These are phyloP conservation scores for Microdochium bolleyi DNA, from an alignment of 2,329 filamentous ascomycete species.

Conservation along the genomic window DNA sequence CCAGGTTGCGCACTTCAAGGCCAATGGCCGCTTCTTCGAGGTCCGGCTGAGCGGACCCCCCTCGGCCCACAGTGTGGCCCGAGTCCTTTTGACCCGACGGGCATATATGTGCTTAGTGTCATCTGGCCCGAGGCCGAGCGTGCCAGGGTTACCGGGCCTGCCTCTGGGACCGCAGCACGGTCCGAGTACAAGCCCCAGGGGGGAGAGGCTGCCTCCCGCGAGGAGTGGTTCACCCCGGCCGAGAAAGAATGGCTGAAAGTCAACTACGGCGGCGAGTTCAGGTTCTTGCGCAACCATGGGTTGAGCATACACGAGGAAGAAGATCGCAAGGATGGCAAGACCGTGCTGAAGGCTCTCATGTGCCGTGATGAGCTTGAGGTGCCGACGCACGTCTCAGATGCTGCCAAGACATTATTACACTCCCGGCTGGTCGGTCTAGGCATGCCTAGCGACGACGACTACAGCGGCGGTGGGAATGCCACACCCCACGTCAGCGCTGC, in stretches of 20 bases:
- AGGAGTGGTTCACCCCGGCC: neutral
- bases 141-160: neutral
- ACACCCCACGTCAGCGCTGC: neutral
- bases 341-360: conserved; percentile 8
- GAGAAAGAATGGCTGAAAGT: conserved; percentile 26
- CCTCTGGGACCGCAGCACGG: neutral
- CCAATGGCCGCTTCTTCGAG: neutral
- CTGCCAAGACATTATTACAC: neutral
- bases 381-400: neutral
- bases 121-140: neutral
- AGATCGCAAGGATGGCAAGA: conserved; percentile 24
- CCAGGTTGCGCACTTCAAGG: neutral
- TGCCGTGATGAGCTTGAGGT: neutral
- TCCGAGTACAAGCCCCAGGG: neutral
- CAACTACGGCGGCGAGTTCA: conserved; percentile 20
- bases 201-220: neutral
- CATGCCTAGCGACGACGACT: neutral
- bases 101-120: neutral
- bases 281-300: conserved; percentile 20
- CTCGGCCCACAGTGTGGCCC: neutral
- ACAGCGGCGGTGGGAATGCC: neutral
- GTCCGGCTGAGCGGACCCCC: neutral
- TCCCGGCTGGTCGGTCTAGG: neutral
- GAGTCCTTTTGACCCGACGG: neutral
- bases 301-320: conserved; percentile 26